phyloP scores from a whole-genome alignment of 2,329 filamentous ascomycete genomes.

The Neophaeococcomyces aloes region DNA sequence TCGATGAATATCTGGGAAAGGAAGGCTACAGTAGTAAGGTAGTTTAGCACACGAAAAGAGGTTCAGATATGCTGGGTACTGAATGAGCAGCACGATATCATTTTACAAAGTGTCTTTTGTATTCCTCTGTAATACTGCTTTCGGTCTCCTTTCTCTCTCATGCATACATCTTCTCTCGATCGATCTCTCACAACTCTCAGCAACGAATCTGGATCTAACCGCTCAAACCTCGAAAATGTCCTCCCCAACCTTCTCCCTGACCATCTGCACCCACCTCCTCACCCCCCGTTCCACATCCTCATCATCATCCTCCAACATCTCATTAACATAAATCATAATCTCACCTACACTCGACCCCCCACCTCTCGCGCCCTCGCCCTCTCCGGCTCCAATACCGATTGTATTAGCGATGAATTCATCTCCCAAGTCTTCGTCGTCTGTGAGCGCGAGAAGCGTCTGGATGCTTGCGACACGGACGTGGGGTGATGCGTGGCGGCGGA shows the following conservation, averaged over 20 bases:
- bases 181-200: too few species aligned
- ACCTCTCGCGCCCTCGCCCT: conserved; percentile 12
- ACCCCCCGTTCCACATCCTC: conserved; percentile 86
- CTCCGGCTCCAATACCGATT: conserved; percentile 13
- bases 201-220: background rate
- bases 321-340: conserved; percentile 93
- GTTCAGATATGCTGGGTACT: too few species aligned
- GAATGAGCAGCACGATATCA: too few species aligned
- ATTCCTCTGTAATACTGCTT: too few species aligned
- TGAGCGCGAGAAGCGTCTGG: conserved; percentile 68
- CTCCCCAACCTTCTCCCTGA: conserved; percentile 83
- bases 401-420: conserved; percentile 73
- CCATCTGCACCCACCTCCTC: conserved; percentile 76
- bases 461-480: conserved; percentile 71
- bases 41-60: too few species aligned
- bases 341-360: conserved; percentile 38
- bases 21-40: too few species aligned
- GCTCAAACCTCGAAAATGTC: conserved; percentile 33
- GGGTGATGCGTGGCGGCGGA: conserved; percentile 58
- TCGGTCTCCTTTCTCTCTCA: too few species aligned
- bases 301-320: conserved; percentile 92
- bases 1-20: too few species aligned
- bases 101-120: too few species aligned
- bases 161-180: too few species aligned
- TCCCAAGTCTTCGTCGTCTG: conserved; percentile 55